Percentiles rank a stretch among this genome's conserved stretches.
Conservation (phyloP, 345 rosid genomes). For the Lepidium africanum region DNA sequence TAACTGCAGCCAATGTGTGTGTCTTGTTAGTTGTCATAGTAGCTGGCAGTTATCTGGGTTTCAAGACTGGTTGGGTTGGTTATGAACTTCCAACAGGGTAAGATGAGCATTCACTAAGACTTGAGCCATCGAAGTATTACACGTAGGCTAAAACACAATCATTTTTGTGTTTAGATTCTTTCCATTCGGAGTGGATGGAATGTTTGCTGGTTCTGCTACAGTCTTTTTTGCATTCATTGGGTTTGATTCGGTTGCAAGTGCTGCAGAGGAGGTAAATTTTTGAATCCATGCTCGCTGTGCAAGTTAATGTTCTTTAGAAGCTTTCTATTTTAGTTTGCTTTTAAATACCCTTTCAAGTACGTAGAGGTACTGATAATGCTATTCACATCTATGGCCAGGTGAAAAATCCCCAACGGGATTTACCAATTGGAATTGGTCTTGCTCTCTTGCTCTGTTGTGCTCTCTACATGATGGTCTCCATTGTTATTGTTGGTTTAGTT, state of each 20-base stretch:
- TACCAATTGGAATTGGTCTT: conserved; percentile 87
- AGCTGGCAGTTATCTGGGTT: conserved; percentile 83
- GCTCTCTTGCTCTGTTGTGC: conserved; percentile 82
- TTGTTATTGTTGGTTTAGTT: conserved; percentile 85
- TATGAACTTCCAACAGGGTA: conserved; percentile 94
- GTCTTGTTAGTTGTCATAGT: conserved; percentile 79
- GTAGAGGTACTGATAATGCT: not conserved
- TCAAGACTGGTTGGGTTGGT: conserved; percentile 89
- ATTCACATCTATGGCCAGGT: conserved; percentile 44
- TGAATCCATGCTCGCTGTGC: not conserved
- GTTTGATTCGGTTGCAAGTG: conserved; percentile 95
- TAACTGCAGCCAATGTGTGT: conserved; percentile 67
- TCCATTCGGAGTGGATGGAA: conserved; percentile 89
- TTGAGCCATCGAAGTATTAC: not conserved
- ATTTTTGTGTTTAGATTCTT: conserved; percentile 44
- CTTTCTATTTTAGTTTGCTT: not conserved
- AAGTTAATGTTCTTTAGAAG: not conserved
- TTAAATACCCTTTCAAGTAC: not conserved
- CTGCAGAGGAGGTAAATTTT: conserved; percentile 84
- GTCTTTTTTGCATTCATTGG: conserved; percentile 96
- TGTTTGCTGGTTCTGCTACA: conserved; percentile 97
- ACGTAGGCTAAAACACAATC: not conserved
- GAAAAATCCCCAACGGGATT: conserved; percentile 93
- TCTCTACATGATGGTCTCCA: conserved; percentile 87
- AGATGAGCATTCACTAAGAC: not conserved